These are phyloP conservation scores for Amphicarpaea edgeworthii DNA, from an alignment of 306 rosid genomes.

Conservation along the genomic window DNA sequence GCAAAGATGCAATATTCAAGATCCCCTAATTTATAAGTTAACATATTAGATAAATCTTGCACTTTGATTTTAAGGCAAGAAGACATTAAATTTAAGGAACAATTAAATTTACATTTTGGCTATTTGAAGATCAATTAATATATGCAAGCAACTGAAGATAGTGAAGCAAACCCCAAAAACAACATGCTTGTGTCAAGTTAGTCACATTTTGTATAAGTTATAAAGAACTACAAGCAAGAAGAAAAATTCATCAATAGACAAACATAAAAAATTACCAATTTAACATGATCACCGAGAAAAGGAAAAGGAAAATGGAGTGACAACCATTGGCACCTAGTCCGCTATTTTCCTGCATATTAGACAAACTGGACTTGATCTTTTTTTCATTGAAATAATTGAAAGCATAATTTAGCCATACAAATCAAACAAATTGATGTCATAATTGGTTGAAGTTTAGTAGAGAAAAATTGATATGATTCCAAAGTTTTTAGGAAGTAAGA, in stretches of 20 bases:
- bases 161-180: slow-evolving; percentile 87
- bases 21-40: no score
- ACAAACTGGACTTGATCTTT: slow-evolving; percentile 4
- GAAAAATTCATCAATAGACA: slow-evolving; percentile 45
- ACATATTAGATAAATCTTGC: no score
- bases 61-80: no score
- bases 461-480: slow-evolving; percentile 30
- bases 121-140: no score
- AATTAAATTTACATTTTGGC: no score
- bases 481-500: slow-evolving; percentile 14
- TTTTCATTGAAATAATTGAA: no score
- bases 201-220: slow-evolving; percentile 94
- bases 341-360: slow-evolving; percentile 85
- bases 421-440: not conserved
- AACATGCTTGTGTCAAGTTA: slow-evolving; percentile 99
- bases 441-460: slow-evolving; percentile 11
- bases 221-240: slow-evolving; percentile 72
- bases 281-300: not conserved
- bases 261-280: slow-evolving; percentile 3
- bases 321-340: slow-evolving; percentile 88
- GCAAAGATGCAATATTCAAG: no score
- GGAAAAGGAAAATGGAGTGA: slow-evolving; percentile 30
- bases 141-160: slow-evolving; percentile 34
- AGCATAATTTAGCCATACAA: slow-evolving; percentile 31
- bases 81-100: no score